Base-by-base conservation (phyloP, 306 rosid species). In the Hylodesmum podocarpum region DNA sequence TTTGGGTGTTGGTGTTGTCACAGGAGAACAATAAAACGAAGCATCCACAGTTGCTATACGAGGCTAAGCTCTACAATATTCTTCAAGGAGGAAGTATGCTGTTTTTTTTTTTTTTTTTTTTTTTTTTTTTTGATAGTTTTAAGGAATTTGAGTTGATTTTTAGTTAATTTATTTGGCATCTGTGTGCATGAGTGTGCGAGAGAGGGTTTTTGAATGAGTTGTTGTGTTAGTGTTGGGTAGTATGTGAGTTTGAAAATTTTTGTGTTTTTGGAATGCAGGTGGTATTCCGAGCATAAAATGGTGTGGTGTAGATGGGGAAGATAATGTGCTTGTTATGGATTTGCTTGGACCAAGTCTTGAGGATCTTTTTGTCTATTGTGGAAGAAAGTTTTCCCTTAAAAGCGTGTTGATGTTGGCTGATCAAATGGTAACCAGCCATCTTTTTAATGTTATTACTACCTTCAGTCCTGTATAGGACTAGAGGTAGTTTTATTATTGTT, bases 41-140 rank as follows among this genome's bases (percentile, higher is more conserved):
- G 87, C 99, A 95, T 82, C 97, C 99, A 0, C 99, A 95, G 27
- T 74, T 92, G 75, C 92, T 95, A 55, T 95, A 90, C 18, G 99
- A 95, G 85, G 99, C 99, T 24, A 95, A 95, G 81, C 82, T 95
- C 24, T 95, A 95, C 75, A 86, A 84, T 68, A 90, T 86, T 49
- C 97, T 95, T 70, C 97, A 89, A 80, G 97, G 97, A 89, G 99
- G 99, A 91, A 92, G 99, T 95, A 92, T 66, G 97, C 59, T 3
- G 10, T 67, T 27, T 58, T 43, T 1, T 5, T 51, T 16, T 18
- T 9, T 16, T n/a, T n/a, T 3, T 61, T 16, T 8, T 67, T 27
- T 58, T 43, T 1, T 5, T 51, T 3, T 61, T 16, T 8, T 19
- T 63, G 27, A 34, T 34, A 19, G 19, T 33, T 69, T 70, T 59